Evolutionary conservation across 2,329 filamentous ascomycete species (phyloP), one percentile per base, ranked within the genome.

Genomic region (Aphanoascus verrucosus): DNA sequence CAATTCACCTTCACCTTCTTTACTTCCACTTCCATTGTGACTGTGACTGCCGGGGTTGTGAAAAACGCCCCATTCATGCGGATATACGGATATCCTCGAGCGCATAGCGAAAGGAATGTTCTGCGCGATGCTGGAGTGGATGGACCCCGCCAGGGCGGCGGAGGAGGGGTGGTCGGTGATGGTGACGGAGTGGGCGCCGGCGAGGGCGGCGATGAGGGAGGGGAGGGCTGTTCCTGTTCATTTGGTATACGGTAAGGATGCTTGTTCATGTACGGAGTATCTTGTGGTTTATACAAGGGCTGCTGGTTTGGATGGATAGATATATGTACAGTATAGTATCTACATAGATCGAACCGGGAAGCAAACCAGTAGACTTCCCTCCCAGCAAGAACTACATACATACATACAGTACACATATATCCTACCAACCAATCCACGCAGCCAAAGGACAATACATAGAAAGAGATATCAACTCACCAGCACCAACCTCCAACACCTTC

Each of bases 401-500:
- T 54, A 47, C 38, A 52, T 20, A 28, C 23, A 7, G 23, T 28
- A 28, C 23, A 48, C 46, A 52, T 35, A 51, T 45, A 38, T 46
- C 52, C 32, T 32, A 23, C 34, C 38, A 44, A 20, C 45, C 19
- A 20, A 28, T 19, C 1, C 17, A 44, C 32, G 17, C 12, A 11
- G 23, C 23, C 32, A 35, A 4, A 20, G 17, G 45, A 44, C 11
- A 49, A 49, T 32, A 14, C 55, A 38, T 41, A 48, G n/a, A 53
- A 48, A 20, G 47, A 49, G 49, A 45, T n/a, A 31, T 11, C 43
- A 49, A 74, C 77, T 64, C 66, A 82, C 80, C 80, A 73, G 80
- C 78, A 53, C 80, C 80, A 48, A 83, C 62, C 63, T 83, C 80
- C 49, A 83, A 62, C 7, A 82, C 75, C 20, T 57, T 72, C 59